These are phyloP conservation scores for Tolypocladium amazonense DNA, from an alignment of 2,329 filamentous ascomycete species.

Conservation along the genomic window DNA sequence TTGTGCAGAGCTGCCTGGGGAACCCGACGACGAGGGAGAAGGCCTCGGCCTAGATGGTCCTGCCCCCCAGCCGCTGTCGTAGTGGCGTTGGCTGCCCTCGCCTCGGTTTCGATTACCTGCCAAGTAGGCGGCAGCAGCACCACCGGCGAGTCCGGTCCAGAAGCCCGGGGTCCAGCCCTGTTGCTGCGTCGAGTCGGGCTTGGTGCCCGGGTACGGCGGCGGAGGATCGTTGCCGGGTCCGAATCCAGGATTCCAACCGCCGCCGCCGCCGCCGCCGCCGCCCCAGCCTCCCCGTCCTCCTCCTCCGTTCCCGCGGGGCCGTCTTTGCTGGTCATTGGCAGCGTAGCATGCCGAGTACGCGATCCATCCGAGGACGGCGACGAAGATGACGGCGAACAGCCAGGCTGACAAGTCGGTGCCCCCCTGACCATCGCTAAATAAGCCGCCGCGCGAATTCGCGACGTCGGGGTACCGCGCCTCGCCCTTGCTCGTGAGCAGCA, in stretches of 20 bases:
- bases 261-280: constrained; percentile 28
- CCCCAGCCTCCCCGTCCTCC: constrained; percentile 11
- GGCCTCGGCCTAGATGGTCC: constrained; percentile 10
- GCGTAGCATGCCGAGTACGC: constrained; percentile 40
- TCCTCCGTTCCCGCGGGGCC: constrained; percentile 17
- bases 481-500: constrained; percentile 68
- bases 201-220: constrained; percentile 31
- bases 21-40: constrained; percentile 22
- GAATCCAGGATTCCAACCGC: constrained; percentile 26
- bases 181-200: constrained; percentile 16
- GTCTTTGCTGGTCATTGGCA: constrained; percentile 5
- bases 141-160: constrained; percentile 58
- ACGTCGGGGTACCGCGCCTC: constrained; percentile 57
- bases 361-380: constrained; percentile 50
- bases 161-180: constrained; percentile 62
- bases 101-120: constrained; percentile 40
- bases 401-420: constrained; percentile 23
- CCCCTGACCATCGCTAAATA: constrained; percentile 19
- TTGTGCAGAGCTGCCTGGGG: constrained; percentile 30
- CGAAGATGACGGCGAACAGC: constrained; percentile 53
- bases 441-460: constrained; percentile 23
- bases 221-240: constrained; percentile 40
- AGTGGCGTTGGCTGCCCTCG: constrained; percentile 16
- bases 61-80: constrained; percentile 18
- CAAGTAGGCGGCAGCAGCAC: constrained; percentile 58